Evolutionary conservation across 768 basidiomycete genomes (phyloP), one percentile per base, ranked within the genome.

Genomic region (Baorangia bicolor): DNA sequence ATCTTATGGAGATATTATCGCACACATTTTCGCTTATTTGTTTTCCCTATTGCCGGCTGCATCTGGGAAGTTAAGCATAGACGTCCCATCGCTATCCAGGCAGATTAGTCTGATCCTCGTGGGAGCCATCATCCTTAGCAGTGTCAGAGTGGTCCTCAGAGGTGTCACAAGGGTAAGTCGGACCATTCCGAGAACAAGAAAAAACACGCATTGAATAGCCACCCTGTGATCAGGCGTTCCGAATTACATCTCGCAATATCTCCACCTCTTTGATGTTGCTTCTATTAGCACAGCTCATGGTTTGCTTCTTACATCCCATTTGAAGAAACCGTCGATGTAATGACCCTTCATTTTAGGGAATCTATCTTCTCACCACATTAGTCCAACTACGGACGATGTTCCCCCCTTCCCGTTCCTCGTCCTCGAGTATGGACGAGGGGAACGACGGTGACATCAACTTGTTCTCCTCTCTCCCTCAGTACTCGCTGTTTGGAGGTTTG

Each of bases 361-460:
- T 90, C 40, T 94, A 94, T 67, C 81, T 93, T 34, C 81, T 94
- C 28, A 86, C 90, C 4, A 93, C 90, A 0, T 74, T 93, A 45
- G 85, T 93, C 13, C 92, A 94, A 68, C 77, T 94, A 43, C 86
- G 91, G 38, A 84, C 86, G 27, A 86, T 87, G 12, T 92, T 94
- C 69, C 92, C 92, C 2, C 81, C 84, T 1, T 69, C 78, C n/a
- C 64, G 18, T 61, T 58, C 64, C 38, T 59, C 35, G 54, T 56
- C 40, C n/a, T 64, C 38, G 51, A 56, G 55, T 20, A 18, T 45
- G 48, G 58, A 53, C 6, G 57, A 28, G 21, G 55, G 38, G 11
- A 49, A 46, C 13, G 57, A 56, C 1, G 51, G 56, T 18, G 61
- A 63, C 16, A 54, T 70, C 21, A 88, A 87, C 61, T 73, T 92